Base-by-base conservation (phyloP, 371 early-diverging fungal species). In the Syncephalastrum contaminatum region DNA sequence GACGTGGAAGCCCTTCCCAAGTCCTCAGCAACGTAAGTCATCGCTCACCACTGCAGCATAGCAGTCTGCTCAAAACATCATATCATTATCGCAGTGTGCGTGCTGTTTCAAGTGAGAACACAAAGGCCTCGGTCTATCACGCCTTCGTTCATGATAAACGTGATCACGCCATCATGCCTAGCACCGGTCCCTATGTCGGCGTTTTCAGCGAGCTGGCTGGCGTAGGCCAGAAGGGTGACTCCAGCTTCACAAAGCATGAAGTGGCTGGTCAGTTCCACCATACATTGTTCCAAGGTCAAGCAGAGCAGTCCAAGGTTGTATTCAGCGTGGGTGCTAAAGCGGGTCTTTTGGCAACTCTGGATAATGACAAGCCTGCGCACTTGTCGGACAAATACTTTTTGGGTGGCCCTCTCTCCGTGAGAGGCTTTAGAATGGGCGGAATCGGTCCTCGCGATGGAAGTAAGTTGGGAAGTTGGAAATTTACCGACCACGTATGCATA, bases 371-470 rank as follows among this genome's bases (percentile, higher is more conserved):
- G 27, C 47, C 58, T 16, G 62, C 85, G 54, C 72, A 82, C 52
- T 66, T 91, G 10, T 82, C 86, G 16, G 98, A 97, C 70, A 81
- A 94, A 36, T 93, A 95, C 70, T 83, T 86, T 59, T 63, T 96
- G 43, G 96, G 98, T 19, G 97, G 97, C 3, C 89, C 91, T 18
- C 78, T 81, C 39, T 86, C 87, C 14, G 79, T 97, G 12, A 80
- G 98, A 48, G 98, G 98, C 10, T 97, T 96, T 73, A 77, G 75
- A 66, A 81, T 83, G 56, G 81, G 84, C 56, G 96, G 98, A 8
- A 76, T 97, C 45, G 97, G 97, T 14, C 92, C 93, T 12, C 75
- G 84, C 51, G 93, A 93, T 56, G 81, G 82, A 20, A 70, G 88
- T 85, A 79, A 68, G 79, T 66, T 30, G 36, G 36, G 10, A 10